A percentile compares a stretch with the other conserved stretches of the same genome.
phyloP scores from a whole-genome alignment of 192 early-diverging fungal species.

The Backusella psychrophila region DNA sequence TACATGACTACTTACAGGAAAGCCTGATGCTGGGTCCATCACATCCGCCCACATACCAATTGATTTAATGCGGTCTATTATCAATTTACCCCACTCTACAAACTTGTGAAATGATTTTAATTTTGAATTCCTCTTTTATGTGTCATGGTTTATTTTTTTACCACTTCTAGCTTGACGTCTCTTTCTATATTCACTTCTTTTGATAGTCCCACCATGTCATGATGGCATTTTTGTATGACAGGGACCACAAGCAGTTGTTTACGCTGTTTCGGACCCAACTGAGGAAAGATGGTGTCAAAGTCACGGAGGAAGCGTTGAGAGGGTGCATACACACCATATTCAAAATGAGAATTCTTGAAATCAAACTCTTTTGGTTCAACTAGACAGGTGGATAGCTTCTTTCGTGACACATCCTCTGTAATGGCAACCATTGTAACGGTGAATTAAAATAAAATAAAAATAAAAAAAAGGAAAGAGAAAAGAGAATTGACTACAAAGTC shows the following conservation, averaged over 20 bases:
- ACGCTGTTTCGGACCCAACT: conserved; percentile 38
- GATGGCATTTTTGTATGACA: conserved; percentile 69
- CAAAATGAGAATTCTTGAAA: conserved; percentile 29
- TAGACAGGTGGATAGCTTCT: conserved; percentile 13
- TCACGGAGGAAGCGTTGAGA: conserved; percentile 63
- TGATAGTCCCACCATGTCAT: conserved; percentile 78
- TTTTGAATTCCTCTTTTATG: neutral
- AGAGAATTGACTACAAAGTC: neutral
- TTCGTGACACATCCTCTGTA: neutral
- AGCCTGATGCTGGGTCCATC: conserved; percentile 90
- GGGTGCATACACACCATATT: conserved; percentile 47
- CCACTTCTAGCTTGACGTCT: conserved; percentile 72
- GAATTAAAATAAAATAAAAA: neutral
- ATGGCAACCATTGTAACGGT: neutral
- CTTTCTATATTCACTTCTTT: conserved; percentile 73
- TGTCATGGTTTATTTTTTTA: conserved; percentile 37
- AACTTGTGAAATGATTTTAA: conserved; percentile 43
- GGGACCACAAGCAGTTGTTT: conserved; percentile 72
- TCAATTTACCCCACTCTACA: conserved; percentile 62
- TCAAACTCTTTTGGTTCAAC: conserved; percentile 18
- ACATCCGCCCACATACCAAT: conserved; percentile 85
- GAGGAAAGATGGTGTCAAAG: conserved; percentile 70
- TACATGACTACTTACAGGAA: conserved; percentile 49
- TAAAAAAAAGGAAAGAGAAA: neutral
- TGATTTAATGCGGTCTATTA: conserved; percentile 52